Base-by-base conservation (phyloP, 768 basidiomycete species). In the Cystofilobasidium bisporidii region DNA sequence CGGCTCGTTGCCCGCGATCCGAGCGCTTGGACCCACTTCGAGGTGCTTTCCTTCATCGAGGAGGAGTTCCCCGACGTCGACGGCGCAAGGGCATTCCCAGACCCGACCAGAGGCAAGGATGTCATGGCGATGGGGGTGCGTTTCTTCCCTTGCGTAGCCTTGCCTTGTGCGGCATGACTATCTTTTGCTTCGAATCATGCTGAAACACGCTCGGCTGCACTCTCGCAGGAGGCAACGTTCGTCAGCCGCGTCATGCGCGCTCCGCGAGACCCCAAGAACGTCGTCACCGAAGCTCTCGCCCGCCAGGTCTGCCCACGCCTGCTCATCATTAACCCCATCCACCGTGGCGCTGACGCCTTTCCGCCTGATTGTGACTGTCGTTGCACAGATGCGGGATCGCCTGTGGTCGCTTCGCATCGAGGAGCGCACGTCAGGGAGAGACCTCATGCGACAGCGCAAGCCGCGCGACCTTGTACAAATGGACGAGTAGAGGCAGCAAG, bases 61-160 rank as follows among this genome's bases (percentile, higher is more conserved):
- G 41, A 65, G 32, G 41, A 43, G 48, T 33, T 38, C n/a, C 40
- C 64, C 17, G 1, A 18, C 32, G 28, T 65, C 14, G 53, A 56
- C n/a, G 53, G 53, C 6, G 64, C 53, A 40, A 20, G 28, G 3
- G 50, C 38, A 28, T 65, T 48, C 30, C 64, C 64, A 14, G 53
- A 38, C 11, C 64, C 64, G 14, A 10, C 53, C 11, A 11, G 57
- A 28, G 64, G 64, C 10, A 65, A 57, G 28, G 41, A 40, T 6
- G 38, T 65, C 24, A 57, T 65, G 40, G 64, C 58, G 36, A 40
- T 65, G 53, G 62, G 62, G 1, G 61, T 63, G 18, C 22, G 61
- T 63, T 32, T 15, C 43, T 20, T 15, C 12, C n/a, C n/a, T n/a
- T n/a, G n/a, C n/a, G n/a, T n/a, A n/a, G n/a, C n/a, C n/a, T n/a